A percentile compares a stretch with the other conserved stretches of the same genome.
These are phyloP conservation scores for Lentinula aciculospora DNA, from an alignment of 768 basidiomycete species.

Conservation along the genomic window DNA sequence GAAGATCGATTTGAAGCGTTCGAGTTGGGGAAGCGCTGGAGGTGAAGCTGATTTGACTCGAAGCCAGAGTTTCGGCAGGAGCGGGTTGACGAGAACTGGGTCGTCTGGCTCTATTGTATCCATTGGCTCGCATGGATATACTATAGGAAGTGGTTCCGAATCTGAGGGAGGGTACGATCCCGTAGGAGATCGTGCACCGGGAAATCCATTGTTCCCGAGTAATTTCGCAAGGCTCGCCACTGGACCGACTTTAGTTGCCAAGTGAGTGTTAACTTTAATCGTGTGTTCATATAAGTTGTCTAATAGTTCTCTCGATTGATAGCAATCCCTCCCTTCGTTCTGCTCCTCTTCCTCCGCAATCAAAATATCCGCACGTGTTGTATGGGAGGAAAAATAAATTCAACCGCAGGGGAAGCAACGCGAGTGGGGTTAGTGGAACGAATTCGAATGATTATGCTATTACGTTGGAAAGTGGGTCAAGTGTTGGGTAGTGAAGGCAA, in stretches of 20 bases:
- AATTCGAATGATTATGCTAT: background rate
- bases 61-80: background rate
- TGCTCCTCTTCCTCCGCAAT: constrained; percentile 12
- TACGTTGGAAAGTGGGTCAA: constrained; percentile 1
- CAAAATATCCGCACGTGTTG: constrained; percentile 10
- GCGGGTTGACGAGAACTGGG: constrained; percentile 1
- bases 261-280: constrained; percentile 18
- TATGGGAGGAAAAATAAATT: constrained; percentile 5
- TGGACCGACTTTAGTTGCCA: constrained; percentile 59
- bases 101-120: background rate
- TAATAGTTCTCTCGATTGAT: background rate
- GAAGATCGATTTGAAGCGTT: background rate
- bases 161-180: constrained; percentile 35
- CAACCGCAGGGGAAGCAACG: constrained; percentile 8
- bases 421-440: background rate
- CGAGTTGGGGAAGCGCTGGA: constrained; percentile 1
- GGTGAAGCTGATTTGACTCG: background rate
- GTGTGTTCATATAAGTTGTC: background rate
- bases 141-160: constrained; percentile 3
- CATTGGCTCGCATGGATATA: background rate
- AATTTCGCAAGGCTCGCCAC: constrained; percentile 66
- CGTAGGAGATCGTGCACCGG: constrained; percentile 61
- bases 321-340: constrained; percentile 20
- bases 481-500: background rate
- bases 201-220: constrained; percentile 77